Base-by-base conservation (phyloP, 305 asterid species). In the Withania somnifera region DNA sequence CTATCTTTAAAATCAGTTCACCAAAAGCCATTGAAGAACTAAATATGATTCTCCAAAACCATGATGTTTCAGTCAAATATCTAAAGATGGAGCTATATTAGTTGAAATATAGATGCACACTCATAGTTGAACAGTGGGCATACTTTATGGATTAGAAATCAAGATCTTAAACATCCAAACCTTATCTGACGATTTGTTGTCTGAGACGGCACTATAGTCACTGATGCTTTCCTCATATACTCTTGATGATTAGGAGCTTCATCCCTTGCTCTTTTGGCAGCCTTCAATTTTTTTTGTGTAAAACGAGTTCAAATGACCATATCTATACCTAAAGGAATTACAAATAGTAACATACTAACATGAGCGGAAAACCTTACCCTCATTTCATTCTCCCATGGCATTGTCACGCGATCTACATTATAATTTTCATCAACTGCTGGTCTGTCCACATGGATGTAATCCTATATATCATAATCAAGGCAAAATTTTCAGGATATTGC, bases 191-290 rank as follows among this genome's bases (percentile, higher is more conserved):
- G 90, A 88, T 84, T 86, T 82, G 84, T 86, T 82, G 84, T 76
- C 84, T 84, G 87, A 47, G 87, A 83, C 83, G 80, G 87, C 84
- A 85, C 86, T 84, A 86, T 87, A 47, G 77, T 83, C 47, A 73
- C 68, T 60, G 90, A 81, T 78, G 89, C 76, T 82, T 87, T 89
- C 89, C 84, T 87, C 86, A 42, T 80, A 85, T 82, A 76, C 79
- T 85, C 82, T 45, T 50, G 89, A 77, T 81, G 88, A 80, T 82
- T 84, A 80, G 80, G 82, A 78, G 38, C 78, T 68, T 91, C 94
- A 81, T 79, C 86, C 86, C 84, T 84, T 24, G 19, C 83, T 85
- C 97, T 86, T 86, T 90, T 89, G 45, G 86, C 88, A 83, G 89
- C 90, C 95, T 92, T 76, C 54, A 82, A 73, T 6, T 3, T 0